Base-by-base conservation (phyloP, 371 early-diverging fungal genomes). In the Rhizopus sp. region DNA sequence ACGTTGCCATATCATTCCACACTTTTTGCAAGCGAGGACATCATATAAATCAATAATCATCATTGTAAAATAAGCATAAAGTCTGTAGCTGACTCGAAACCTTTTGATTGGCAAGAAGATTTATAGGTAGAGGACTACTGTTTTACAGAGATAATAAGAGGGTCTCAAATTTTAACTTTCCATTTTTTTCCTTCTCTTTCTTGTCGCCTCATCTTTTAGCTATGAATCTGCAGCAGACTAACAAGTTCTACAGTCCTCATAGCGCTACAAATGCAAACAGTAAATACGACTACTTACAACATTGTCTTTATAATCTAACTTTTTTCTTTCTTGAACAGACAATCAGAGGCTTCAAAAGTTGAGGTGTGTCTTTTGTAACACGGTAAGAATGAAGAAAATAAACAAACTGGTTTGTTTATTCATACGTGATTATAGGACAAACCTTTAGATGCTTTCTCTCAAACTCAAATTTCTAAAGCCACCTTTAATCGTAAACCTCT, bases 401-500 rank as follows among this genome's bases (percentile, higher is more conserved):
- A 10, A 39, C 8, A 10, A 39, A 39, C 1, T 13, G 2, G 1
- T 10, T 13, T 39, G 39, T 39, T 39, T 8, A 39, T 23, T 23
- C 39, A 39, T 39, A 39, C n/a, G 7, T 16, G 16, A 16, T 9
- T 9, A 33, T 39, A 57, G 57, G 57, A 57, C 15, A 57, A 57
- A 16, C 57, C 57, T 15, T 37, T 57, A 23, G 57, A 57, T n/a
- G 49, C 47, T 16, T 57, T 57, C 31, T 57, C 57, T 30, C 17
- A 17, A n/a, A 57, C 57, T 1, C 57, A 57, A n/a, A 57, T 57
- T n/a, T 17, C 35, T 37, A 57, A 57, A 16, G 57, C 57, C 12
- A 57, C 57, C 3, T 57, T 38, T 38, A 57, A 57, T 16, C 57
- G 57, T 57, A 57, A 57, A 23, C 38, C 23, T 16, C 5, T 31